Conservation (phyloP, 2,329 filamentous ascomycete species). For the Fusarium mundagurra region DNA sequence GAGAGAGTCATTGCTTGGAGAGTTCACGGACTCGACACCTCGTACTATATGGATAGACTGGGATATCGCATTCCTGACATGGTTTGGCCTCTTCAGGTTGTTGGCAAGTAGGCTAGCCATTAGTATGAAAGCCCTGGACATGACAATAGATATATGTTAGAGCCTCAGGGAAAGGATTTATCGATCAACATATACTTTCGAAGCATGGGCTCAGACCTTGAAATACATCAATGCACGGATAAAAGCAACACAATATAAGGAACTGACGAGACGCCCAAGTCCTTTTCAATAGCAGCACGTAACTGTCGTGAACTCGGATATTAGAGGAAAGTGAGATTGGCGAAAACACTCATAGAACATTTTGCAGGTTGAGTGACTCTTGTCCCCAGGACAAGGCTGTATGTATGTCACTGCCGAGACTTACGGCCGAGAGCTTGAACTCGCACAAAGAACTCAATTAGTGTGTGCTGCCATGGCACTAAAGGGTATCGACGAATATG, state of each 20-base stretch:
- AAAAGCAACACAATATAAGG: not conserved
- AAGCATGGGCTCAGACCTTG: too few relatives aligned
- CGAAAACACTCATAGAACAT: not conserved
- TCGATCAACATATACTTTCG: not conserved
- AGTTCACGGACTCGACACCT: not conserved
- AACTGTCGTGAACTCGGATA: too few relatives aligned
- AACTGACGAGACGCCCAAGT: not conserved
- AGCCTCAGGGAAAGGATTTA: rapidly evolving
- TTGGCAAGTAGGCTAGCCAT: too few relatives aligned
- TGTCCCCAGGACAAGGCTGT: not conserved
- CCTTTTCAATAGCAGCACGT: not conserved
- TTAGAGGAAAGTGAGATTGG: too few relatives aligned
- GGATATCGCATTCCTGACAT: not conserved
- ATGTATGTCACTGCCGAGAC: too few relatives aligned
- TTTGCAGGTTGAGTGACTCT: not conserved
- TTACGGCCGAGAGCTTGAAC: too few relatives aligned
- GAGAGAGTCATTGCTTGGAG: not conserved
- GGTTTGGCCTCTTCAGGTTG: not conserved
- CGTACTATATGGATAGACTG: not conserved
- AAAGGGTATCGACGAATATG: rapidly evolving
- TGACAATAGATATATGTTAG: too few relatives aligned
- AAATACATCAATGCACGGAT: not conserved
- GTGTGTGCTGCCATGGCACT: too few relatives aligned
- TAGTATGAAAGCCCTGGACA: too few relatives aligned
- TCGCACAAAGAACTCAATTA: too few relatives aligned